Evolutionary conservation across 1,139 yeast species (phyloP).

Genomic region (Pichia sp.): DNA sequence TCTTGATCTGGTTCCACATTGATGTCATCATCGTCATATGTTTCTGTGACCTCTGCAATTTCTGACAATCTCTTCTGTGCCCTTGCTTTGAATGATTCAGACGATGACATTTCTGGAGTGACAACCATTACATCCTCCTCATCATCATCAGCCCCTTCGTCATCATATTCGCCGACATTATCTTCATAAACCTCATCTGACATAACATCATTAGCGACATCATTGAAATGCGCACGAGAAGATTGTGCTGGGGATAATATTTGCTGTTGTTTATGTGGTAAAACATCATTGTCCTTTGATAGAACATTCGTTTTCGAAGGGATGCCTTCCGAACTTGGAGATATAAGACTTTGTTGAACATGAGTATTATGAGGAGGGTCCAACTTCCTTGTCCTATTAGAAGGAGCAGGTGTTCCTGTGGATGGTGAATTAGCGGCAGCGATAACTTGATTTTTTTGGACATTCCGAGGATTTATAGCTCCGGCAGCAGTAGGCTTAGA

Average conservation of each 20-base stretch:
- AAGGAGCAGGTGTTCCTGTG: not conserved
- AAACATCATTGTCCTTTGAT: not conserved
- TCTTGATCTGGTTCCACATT: conserved; percentile 9
- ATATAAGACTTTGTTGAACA: not conserved
- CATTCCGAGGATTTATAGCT: not conserved
- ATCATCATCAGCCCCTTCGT: conserved; percentile 3
- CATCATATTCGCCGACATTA: not conserved
- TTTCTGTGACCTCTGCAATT: conserved; percentile 24
- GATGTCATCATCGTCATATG: conserved; percentile 21
- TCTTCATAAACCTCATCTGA: not conserved
- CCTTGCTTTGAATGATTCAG: conserved; percentile 6
- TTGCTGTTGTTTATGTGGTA: not conserved
- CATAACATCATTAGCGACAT: not conserved
- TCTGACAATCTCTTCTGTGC: conserved; percentile 17
- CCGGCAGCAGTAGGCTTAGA: not conserved
- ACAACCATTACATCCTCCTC: conserved; percentile 7
- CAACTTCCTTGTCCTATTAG: not conserved
- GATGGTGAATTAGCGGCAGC: not conserved
- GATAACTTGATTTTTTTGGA: not conserved
- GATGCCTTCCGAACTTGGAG: not conserved
- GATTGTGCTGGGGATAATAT: not conserved
- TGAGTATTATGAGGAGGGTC: not conserved
- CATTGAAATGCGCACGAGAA: not conserved
- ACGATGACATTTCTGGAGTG: conserved; percentile 2
- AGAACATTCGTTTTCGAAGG: not conserved